Conservation (phyloP, 2,329 filamentous ascomycete genomes). For the Penicillium glabrum region DNA sequence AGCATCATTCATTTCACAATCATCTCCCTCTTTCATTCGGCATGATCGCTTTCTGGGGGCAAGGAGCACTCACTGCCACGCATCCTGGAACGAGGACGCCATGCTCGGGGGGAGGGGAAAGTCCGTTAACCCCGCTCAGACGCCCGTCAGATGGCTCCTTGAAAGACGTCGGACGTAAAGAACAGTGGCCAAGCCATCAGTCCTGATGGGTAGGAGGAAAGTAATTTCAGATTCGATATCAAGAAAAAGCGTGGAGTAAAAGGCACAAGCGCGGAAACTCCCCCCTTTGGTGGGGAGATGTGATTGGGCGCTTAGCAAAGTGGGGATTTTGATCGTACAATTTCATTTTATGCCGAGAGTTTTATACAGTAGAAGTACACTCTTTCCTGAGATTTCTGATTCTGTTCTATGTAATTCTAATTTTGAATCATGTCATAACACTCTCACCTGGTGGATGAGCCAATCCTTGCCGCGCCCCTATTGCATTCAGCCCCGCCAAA, state of each 20-base stretch:
- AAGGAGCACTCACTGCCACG: slow-evolving; percentile 51
- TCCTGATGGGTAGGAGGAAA: slow-evolving; percentile 17
- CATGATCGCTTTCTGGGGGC: not conserved
- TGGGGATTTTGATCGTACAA: not conserved
- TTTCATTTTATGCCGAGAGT: not conserved
- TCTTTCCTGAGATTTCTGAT: not conserved
- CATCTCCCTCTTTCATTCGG: not conserved
- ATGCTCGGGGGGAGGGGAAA: slow-evolving; percentile 39
- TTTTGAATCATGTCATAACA: not conserved
- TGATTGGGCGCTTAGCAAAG: not conserved
- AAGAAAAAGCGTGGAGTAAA: slow-evolving; percentile 19
- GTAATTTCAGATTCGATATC: slow-evolving; percentile 5
- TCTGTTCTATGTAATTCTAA: not conserved
- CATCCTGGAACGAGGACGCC: slow-evolving; percentile 50
- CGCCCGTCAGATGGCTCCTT: slow-evolving; percentile 59
- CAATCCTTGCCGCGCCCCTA: slow-evolving; percentile 5
- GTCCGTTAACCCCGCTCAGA: slow-evolving; percentile 55
- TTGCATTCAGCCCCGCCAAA: slow-evolving; percentile 16
- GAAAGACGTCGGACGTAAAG: slow-evolving; percentile 49
- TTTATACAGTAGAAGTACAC: not conserved
- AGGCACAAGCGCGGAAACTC: slow-evolving; percentile 7
- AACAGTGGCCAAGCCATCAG: slow-evolving; percentile 58
- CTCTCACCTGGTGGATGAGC: not conserved
- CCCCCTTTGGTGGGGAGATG: not conserved
- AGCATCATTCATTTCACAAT: not conserved